Evolutionary conservation across 176 grass and related monocot genomes (phyloP), one percentile per base, ranked within the genome.

Genomic region (Olyra latifolia): DNA sequence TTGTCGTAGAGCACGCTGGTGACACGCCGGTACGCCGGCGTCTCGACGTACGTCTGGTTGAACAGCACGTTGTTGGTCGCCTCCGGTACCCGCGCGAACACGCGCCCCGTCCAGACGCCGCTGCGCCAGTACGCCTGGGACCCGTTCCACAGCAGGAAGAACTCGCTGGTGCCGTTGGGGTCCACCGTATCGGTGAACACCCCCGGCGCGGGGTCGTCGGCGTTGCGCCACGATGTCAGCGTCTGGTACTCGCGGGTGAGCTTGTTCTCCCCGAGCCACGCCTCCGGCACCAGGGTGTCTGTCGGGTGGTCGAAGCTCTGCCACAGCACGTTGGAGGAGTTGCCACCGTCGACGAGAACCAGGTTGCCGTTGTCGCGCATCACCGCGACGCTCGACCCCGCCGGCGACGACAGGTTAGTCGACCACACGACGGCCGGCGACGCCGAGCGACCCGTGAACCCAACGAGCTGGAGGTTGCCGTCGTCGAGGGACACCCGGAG

Each of bases 241-340:
- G 66, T n/a, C 65, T 74, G 81, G 28, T 80, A 79, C 47, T 43
- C 58, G 19, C 75, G 81, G 1, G 68, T 77, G 13, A 30, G 14
- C 66, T 88, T 88, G 60, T 91, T 25, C 28, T 80, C 24, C 6
- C 85, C 89, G 12, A 91, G 71, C 81, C 83, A 88, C 12, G 81
- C 89, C 15, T 72, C 85, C 1, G 85, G 81, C 12, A 91, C 64
- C 80, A 59, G 86, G 38, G 86, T 86, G 24, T 92, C 75, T 1
- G 87, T 80, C 1, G 79, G 87, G 27, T 89, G 46, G 52, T 89
- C 79, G 39, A 92, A 89, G 80, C 90, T 92, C 66, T 92, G 82
- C 90, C 90, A 92, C 50, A 82, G 17, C 63, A 75, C 77, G 63
- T 29, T 28, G 27, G 80, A 72, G 24, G 89, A 49, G 80, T 88